Evolutionary conservation across 1,284 basidiomycete species (phyloP).

Genomic region (Moniliella sp.): DNA sequence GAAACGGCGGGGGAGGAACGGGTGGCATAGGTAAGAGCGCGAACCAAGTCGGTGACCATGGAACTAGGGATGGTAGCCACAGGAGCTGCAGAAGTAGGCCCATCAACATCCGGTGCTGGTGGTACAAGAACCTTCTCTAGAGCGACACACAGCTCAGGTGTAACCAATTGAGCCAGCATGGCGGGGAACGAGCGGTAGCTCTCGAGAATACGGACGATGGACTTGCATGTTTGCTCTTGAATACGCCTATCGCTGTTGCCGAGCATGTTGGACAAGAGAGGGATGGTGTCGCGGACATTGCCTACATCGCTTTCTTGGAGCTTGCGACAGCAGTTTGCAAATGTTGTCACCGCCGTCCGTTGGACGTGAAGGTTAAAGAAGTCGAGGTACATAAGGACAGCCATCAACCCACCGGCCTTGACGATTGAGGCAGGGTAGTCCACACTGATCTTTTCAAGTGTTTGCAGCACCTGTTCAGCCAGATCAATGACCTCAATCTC

Average conservation of each 20-base stretch:
- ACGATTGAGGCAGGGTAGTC: slow-evolving; percentile 25
- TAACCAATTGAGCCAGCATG: slow-evolving; percentile 18
- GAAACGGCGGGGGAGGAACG: slow-evolving; percentile 16
- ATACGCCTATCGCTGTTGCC: slow-evolving; percentile 25
- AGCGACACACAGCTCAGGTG: slow-evolving; percentile 12
- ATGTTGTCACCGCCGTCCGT: slow-evolving; percentile 27
- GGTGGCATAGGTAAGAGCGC: slow-evolving; percentile 19
- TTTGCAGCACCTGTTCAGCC: slow-evolving; percentile 31
- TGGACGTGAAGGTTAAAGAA: slow-evolving; percentile 33
- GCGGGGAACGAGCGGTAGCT: slow-evolving; percentile 16
- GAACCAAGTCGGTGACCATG: slow-evolving; percentile 24
- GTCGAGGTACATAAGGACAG: slow-evolving; percentile 30
- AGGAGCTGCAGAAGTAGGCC: slow-evolving; percentile 2
- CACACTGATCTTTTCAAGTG: slow-evolving; percentile 27
- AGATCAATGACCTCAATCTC: slow-evolving; percentile 32
- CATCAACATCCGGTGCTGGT: no score
- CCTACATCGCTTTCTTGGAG: slow-evolving; percentile 12
- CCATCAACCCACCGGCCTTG: slow-evolving; percentile 23
- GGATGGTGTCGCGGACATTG: slow-evolving; percentile 15
- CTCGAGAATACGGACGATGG: slow-evolving; percentile 20
- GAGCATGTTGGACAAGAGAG: slow-evolving; percentile 25
- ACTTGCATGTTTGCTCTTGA: slow-evolving; percentile 28
- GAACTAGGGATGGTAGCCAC: slow-evolving; percentile 7
- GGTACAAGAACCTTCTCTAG: slow-evolving; percentile 20
- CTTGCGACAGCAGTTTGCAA: slow-evolving; percentile 27